Percentiles rank a stretch among this genome's conserved stretches.
phyloP scores from a whole-genome alignment of 805 yeast species.

The Cyberlindnera mississippiensis region DNA sequence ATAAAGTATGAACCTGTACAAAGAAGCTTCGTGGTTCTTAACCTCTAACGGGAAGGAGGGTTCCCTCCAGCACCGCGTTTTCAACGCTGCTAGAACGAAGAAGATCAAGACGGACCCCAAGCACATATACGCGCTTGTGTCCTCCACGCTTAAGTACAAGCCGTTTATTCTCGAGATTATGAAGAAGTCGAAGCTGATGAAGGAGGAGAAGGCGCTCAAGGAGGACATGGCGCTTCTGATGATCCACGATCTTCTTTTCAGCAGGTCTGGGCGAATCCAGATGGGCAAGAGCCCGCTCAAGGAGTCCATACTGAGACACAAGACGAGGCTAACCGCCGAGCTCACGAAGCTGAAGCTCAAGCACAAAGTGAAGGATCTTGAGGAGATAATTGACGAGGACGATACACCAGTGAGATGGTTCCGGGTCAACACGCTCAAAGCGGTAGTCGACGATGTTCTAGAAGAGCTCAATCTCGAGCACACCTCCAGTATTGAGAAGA shows the following conservation, averaged over 20 bases:
- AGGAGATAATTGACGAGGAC: slow-evolving; percentile 51
- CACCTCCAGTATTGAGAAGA: slow-evolving; percentile 42
- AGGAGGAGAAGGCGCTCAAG: slow-evolving; percentile 47
- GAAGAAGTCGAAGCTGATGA: slow-evolving; percentile 61
- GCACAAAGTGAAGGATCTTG: slow-evolving; percentile 55
- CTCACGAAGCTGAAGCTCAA: slow-evolving; percentile 71
- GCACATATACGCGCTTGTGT: slow-evolving; percentile 80
- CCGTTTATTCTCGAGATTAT: slow-evolving; percentile 60
- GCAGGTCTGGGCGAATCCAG: slow-evolving; percentile 76
- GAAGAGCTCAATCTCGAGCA: slow-evolving; percentile 40
- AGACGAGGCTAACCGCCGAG: slow-evolving; percentile 80
- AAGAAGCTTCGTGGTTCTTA: slow-evolving; percentile 33
- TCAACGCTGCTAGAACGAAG: slow-evolving; percentile 44
- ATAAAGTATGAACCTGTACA: slow-evolving; percentile 28
- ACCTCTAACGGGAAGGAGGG: slow-evolving; percentile 41
- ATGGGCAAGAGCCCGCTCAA: slow-evolving; percentile 87
- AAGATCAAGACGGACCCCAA: slow-evolving; percentile 66
- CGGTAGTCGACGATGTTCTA: slow-evolving; percentile 31
- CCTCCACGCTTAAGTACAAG: slow-evolving; percentile 70
- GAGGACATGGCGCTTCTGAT: slow-evolving; percentile 56
- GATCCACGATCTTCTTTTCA: slow-evolving; percentile 76
- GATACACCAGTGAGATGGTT: slow-evolving; percentile 80
- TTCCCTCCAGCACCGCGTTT: slow-evolving; percentile 49
- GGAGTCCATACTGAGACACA: slow-evolving; percentile 72
- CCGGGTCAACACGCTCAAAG: slow-evolving; percentile 62